These are phyloP conservation scores for Olyra latifolia DNA, from an alignment of 176 grass and related monocot genomes.

Conservation along the genomic window DNA sequence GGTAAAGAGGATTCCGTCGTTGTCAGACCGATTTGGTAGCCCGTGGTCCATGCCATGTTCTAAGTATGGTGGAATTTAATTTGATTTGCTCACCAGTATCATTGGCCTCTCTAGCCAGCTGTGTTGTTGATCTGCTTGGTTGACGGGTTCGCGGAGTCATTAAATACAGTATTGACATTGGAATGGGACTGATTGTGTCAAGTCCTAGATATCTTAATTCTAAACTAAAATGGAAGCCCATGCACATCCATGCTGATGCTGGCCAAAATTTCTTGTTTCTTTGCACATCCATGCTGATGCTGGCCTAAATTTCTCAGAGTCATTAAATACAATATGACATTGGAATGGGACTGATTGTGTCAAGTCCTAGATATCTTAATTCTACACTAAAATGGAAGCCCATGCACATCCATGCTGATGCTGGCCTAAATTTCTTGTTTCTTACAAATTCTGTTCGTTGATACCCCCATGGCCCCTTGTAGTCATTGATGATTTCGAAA, in stretches of 20 bases:
- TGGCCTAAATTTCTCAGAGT: no score
- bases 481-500: not conserved
- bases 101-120: not conserved
- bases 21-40: slow-evolving; percentile 25
- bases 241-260: not conserved
- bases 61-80: slow-evolving; percentile 19
- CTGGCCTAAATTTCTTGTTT: not conserved
- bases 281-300: no score
- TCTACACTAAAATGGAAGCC: not conserved
- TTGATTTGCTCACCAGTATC: not conserved
- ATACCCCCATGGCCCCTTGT: not conserved
- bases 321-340: slow-evolving; percentile 3
- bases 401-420: not conserved
- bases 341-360: not conserved
- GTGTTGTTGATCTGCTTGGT: slow-evolving; percentile 16
- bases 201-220: slow-evolving; percentile 11
- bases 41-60: not conserved
- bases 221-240: not conserved
- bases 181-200: not conserved
- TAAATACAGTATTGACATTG: not conserved
- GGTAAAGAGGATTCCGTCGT: not conserved
- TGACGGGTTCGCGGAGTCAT: slow-evolving; percentile 6
- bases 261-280: no score
- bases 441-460: not conserved
- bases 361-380: slow-evolving; percentile 15